Base-by-base conservation (phyloP, 1,284 basidiomycete species). In the Grifola frondosa region DNA sequence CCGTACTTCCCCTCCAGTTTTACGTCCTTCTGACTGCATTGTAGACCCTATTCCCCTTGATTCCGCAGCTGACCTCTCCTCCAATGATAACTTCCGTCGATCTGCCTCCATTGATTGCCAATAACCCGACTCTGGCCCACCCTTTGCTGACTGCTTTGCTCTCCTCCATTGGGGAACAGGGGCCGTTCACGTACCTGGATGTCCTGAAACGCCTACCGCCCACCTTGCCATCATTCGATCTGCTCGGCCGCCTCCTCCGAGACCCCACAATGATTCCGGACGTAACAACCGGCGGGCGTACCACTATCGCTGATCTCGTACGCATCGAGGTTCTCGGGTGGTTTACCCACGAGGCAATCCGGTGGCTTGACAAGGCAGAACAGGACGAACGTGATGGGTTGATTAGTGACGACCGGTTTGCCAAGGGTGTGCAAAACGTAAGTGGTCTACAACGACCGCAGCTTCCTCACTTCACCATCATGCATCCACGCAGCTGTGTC, bases 331-430 rank as follows among this genome's bases (percentile, higher is more conserved):
- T 78, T 3, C 70, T 89, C 5, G 85, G 84, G 4, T 73, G 72
- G 37, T 88, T 89, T 57, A 68, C 88, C 21, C 78, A 81, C 42
- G 76, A 80, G 48, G 68, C 74, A 49, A 80, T 86, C 49, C 68
- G 69, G 29, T 84, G 83, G 81, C 65, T 89, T 8, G 85, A 88
- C 40, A 67, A 63, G 20, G 79, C 81, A 1, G 84, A 88, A 54
- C 65, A 65, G 37, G 79, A 85, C 45, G 81, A 84, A 53, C 69
- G 70, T 24, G 80, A 81, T 34, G 84, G 83, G 2, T 59, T 73
- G 40, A 71, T 80, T 44, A 82, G 77, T 48, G 85, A 87, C 49
- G 84, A 88, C 59, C 73, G 80, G n/a, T 80, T 80, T 53, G 73
- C 78, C 2, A 80, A 81, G 55, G 81, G 81, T 11, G 75, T 85